These are phyloP conservation scores for Magnolia changhungtana DNA, from an alignment of 164 flowering plant species.

Conservation along the genomic window DNA sequence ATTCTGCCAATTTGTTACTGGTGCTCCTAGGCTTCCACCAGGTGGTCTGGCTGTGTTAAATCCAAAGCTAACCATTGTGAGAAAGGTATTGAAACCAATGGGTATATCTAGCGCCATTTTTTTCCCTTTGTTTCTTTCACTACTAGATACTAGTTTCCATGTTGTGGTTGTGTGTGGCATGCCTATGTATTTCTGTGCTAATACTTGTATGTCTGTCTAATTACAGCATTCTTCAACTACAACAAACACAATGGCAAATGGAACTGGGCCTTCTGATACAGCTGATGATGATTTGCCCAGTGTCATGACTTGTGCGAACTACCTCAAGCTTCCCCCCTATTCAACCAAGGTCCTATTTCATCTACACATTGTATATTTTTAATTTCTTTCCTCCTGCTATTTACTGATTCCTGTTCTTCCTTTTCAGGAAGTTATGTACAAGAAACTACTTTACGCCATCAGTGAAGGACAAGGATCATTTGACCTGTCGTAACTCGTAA, in stretches of 20 bases:
- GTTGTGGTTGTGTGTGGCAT: not conserved
- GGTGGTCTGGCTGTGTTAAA: constrained; percentile 94
- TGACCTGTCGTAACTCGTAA: constrained; percentile 93
- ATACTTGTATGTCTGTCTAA: not conserved
- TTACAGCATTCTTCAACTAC: constrained; percentile 73
- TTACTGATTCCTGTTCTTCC: not conserved
- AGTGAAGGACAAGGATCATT: constrained; percentile 98
- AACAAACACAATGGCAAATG: constrained; percentile 50
- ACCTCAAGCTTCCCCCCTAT: constrained; percentile 97
- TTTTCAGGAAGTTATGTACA: constrained; percentile 86
- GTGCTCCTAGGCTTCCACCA: constrained; percentile 99
- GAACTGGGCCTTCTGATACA: constrained; percentile 66
- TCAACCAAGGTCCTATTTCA: constrained; percentile 77
- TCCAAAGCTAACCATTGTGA: constrained; percentile 94
- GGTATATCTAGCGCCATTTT: not conserved
- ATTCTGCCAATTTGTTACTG: constrained; percentile 98
- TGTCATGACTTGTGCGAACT: constrained; percentile 99
- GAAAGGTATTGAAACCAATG: constrained; percentile 58
- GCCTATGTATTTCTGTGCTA: constrained; percentile 5
- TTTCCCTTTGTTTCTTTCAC: not conserved
- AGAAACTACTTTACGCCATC: constrained; percentile 91
- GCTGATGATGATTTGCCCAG: constrained; percentile 98
- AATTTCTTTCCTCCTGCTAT: not conserved
- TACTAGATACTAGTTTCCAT: not conserved
- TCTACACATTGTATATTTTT: not conserved